Base-by-base conservation (phyloP, 176 grass and related monocot genomes). In the Rhynchospora tenuis region DNA sequence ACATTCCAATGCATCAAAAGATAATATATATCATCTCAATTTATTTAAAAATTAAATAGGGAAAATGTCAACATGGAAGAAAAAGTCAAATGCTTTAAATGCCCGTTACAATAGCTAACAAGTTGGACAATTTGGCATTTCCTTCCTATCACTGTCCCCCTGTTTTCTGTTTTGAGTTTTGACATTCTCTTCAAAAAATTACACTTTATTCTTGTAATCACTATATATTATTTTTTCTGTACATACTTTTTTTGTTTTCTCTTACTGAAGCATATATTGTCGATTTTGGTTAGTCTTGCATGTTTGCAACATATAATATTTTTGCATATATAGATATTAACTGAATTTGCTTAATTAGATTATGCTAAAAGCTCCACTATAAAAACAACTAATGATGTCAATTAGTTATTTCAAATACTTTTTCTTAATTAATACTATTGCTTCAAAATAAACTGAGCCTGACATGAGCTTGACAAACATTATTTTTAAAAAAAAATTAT, bases 51-150 rank as follows among this genome's bases (percentile, higher is more conserved):
- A 59, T 26, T 27, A 64, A 47, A 67, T 12, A 70, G 72, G 9
- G 20, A 59, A 73, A n/a, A 84, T 9, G 31, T 31, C 48, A 72
- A 84, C 45, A 84, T 59, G 66, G 31, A 84, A 73, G 68, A 74
- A 46, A 58, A 84, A 24, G 46, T 74, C 64, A 58, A 84, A 60
- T 42, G 55, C 66, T 46, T 74, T 84, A 72, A 84, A 57, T 71
- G 62, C 54, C 82, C 42, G 15, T 84, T 67, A 61, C 82, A 74
- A 74, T n/a, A 84, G 54, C 55, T 4, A 73, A 24, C 82, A 84
- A 84, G 31, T 72, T 84, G 63, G n/a, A 42, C 82, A 22, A 26
- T 26, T 69, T 84, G 52, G 59, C 61, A 66, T 29, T 29, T 67
- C 27, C 59, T 65, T 42, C 42, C 42, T 31, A 15, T 33, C 33